Percentiles rank a stretch among this genome's conserved stretches.
These are phyloP conservation scores for Colletotrichum sp. DNA, from an alignment of 2,329 filamentous ascomycete genomes.

Conservation along the genomic window DNA sequence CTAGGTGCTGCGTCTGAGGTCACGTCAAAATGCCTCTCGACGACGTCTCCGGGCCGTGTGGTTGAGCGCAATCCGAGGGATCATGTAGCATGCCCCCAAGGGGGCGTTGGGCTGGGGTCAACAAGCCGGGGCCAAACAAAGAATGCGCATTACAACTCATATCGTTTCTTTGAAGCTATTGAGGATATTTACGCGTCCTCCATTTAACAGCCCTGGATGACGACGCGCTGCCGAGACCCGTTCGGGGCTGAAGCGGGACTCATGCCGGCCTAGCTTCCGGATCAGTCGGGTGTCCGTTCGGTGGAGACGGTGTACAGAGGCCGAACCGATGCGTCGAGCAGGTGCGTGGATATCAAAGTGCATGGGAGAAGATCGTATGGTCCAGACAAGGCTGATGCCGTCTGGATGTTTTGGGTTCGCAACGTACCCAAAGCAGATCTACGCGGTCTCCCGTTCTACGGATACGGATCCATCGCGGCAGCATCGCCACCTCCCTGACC, in stretches of 20 bases:
- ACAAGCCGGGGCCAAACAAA: not conserved
- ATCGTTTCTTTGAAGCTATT: not conserved
- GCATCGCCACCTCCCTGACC: constrained; percentile 9
- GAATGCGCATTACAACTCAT: not conserved
- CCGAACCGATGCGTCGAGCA: not conserved
- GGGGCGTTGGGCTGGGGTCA: not conserved
- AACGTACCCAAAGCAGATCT: not conserved
- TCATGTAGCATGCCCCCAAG: not conserved
- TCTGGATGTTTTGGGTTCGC: not conserved
- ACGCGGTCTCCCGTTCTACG: not conserved
- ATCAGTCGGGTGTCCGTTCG: constrained; percentile 7
- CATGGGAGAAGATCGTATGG: not conserved
- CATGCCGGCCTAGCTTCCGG: constrained; percentile 3
- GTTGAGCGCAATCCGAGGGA: not conserved
- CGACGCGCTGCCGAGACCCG: not conserved
- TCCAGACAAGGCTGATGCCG: not conserved
- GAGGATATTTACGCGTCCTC: not conserved
- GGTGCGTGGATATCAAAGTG: not conserved
- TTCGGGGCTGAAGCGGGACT: not conserved
- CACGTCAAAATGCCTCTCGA: not conserved
- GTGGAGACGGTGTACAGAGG: not conserved
- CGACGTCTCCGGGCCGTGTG: not conserved
- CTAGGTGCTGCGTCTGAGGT: not conserved
- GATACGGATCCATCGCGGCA: not conserved
- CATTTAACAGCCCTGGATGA: not conserved